Base-by-base conservation (phyloP, 305 asterid species). In the Fraxinus floribunda region DNA sequence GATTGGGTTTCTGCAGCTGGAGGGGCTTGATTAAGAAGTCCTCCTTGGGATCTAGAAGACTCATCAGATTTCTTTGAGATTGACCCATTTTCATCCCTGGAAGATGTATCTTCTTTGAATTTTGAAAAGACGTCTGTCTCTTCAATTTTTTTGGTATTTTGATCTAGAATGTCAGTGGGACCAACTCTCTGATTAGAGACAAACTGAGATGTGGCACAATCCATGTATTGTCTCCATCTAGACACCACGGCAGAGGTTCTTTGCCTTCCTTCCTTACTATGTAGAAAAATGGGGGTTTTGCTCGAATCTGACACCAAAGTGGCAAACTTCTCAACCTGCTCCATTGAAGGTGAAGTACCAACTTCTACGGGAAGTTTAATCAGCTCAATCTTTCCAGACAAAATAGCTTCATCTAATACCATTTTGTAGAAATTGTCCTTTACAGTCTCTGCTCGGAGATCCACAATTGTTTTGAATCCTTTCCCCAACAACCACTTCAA, bases 181-280 rank as follows among this genome's bases (percentile, higher is more conserved):
- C 55, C 55, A 16, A 49, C 83, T 77, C 82, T 84, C 80, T 86
- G 84, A 79, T 68, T 85, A 24, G 85, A 68, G 18, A 84, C 76
- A 75, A 55, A 24, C 39, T 82, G 86, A 79, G 93, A 85, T 38
- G 82, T 55, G 55, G 77, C 62, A 24, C 94, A 94, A 86, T 90
- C 88, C 89, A 86, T 82, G 82, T 85, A 93, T 82, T 91, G 93
- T 91, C 94, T 92, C 99, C 99, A 96, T 86, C 98, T 93, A 71
- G 98, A 96, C 77, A 94, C 87, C 91, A 96, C 87, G 34, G 97
- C 92, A 46, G 95, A 88, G 8, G 98, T 91, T 88, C 99, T 90
- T 87, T 91, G 85, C 82, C 89, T 90, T 84, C 99, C 99, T 92
- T 94, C 98, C 88, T 89, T 96, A 80, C 99, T 93, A 83, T 94